A percentile compares a stretch with the other conserved stretches of the same genome.
These are phyloP conservation scores for Cryptococcus deneoformans DNA, from an alignment of 1,284 basidiomycete species.

Conservation along the genomic window DNA sequence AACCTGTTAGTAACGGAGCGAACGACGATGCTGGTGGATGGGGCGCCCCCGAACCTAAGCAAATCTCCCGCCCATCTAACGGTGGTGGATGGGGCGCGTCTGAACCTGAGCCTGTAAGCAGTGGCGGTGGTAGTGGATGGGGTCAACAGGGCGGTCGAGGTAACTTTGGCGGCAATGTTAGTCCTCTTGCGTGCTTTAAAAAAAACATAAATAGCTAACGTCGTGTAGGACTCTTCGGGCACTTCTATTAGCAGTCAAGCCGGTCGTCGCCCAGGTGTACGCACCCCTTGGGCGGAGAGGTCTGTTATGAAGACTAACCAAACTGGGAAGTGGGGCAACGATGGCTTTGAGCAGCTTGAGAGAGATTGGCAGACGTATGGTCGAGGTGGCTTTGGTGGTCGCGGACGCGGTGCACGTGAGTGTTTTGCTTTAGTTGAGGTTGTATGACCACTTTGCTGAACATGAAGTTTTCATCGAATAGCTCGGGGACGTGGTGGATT, in stretches of 20 bases:
- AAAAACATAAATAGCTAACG: no score
- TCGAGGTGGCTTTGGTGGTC: neutral
- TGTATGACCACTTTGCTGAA: no score
- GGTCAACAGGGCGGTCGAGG: neutral
- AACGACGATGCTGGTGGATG: neutral
- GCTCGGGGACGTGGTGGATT: no score
- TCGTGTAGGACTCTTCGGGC: no score
- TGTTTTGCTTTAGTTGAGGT: no score
- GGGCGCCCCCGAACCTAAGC: neutral
- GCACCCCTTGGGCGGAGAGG: neutral
- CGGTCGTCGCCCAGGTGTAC: neutral
- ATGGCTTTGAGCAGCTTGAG: neutral
- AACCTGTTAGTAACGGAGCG: neutral
- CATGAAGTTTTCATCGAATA: no score
- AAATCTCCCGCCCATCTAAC: neutral
- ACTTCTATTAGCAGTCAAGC: neutral
- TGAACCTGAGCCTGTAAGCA: neutral
- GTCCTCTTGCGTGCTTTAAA: neutral
- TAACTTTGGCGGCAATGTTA: neutral
- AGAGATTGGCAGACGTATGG: neutral
- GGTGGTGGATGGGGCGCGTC: neutral
- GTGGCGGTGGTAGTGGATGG: neutral
- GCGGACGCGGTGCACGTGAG: neutral
- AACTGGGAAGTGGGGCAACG: neutral
- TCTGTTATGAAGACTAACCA: neutral